These are phyloP conservation scores for Colletotrichum sp. DNA, from an alignment of 2,329 filamentous ascomycete species.

Conservation along the genomic window DNA sequence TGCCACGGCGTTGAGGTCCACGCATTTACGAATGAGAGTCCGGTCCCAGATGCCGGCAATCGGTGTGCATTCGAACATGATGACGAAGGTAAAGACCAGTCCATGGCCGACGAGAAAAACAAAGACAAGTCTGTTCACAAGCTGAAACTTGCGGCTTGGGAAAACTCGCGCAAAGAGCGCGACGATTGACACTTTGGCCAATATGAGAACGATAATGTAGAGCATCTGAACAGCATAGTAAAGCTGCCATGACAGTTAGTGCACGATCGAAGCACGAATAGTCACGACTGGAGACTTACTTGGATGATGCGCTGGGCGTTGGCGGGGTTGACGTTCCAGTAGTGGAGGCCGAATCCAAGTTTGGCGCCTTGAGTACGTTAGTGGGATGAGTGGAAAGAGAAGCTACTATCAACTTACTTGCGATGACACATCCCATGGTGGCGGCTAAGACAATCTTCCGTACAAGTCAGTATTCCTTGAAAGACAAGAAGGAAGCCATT, in stretches of 20 bases:
- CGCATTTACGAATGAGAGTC: slow-evolving; percentile 5
- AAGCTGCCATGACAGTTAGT: neutral
- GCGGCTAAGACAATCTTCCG: neutral
- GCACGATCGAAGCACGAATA: neutral
- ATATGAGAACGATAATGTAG: slow-evolving; percentile 25
- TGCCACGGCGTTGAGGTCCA: slow-evolving; percentile 13
- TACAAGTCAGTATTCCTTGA: neutral
- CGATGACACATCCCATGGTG: neutral
- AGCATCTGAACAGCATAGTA: slow-evolving; percentile 25
- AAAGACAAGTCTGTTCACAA: slow-evolving; percentile 11
- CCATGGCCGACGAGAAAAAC: slow-evolving; percentile 21
- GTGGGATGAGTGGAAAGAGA: too few relatives aligned
- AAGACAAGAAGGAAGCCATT: too few relatives aligned
- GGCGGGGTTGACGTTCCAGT: slow-evolving; percentile 24
- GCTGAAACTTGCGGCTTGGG: slow-evolving; percentile 14
- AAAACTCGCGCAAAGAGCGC: slow-evolving; percentile 27
- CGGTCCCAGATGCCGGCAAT: slow-evolving; percentile 20
- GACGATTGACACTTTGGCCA: slow-evolving; percentile 27
- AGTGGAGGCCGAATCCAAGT: slow-evolving; percentile 25
- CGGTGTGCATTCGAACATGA: slow-evolving; percentile 23
- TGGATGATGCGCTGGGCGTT: slow-evolving; percentile 5
- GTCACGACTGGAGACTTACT: neutral
- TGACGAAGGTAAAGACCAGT: slow-evolving; percentile 24
- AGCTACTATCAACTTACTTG: neutral
- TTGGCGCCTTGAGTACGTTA: neutral